Base-by-base conservation (phyloP, 2,329 filamentous ascomycete genomes). In the Chrysoporthe cubensis region DNA sequence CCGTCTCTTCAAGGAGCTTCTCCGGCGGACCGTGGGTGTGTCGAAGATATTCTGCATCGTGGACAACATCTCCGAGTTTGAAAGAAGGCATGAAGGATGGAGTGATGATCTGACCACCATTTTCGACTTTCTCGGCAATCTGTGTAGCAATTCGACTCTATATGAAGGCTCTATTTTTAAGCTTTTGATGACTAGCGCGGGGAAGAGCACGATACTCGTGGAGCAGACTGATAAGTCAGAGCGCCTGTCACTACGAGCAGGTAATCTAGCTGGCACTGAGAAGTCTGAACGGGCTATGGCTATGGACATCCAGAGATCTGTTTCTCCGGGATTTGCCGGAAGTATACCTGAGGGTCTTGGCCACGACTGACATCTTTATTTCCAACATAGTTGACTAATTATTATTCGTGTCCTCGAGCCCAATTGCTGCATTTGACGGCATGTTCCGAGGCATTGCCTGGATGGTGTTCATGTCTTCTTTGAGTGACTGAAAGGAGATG, bases 61-160 rank as follows among this genome's bases (percentile, higher is more conserved):
- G n/a, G 62, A 64, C 21, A 64, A 56, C n/a, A n/a, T 64, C 37
- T 64, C 62, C 5, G 62, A 64, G 18, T 57, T 64, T n/a, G 62
- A 64, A 6, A 62, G 18, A 11, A 48, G 4, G 8, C 26, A 18
- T 18, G 21, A 57, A 34, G 50, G 44, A 37, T 57, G 62, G 50
- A 7, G 4, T n/a, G 8, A 64, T 4, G 50, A 64, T 2, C 21
- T 64, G 13, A 7, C 16, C 9, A 56, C 9, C 18, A 18, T 57
- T 9, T 46, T 65, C 18, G 18, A 42, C 32, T 50, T 37, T 48
- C 44, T 48, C 18, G 9, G 18, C 16, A 3, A n/a, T n/a, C 44
- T 48, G n/a, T 48, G 44, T 21, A n/a, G 32, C n/a, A 4, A 43
- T 43, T 8, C 52, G 9, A 11, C 21, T 2, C 4, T 21, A 40